Evolutionary conservation across 169 alveolate genomes (phyloP), one percentile per base, ranked within the genome.

Genomic region (Cyclospora cayetanensis): DNA sequence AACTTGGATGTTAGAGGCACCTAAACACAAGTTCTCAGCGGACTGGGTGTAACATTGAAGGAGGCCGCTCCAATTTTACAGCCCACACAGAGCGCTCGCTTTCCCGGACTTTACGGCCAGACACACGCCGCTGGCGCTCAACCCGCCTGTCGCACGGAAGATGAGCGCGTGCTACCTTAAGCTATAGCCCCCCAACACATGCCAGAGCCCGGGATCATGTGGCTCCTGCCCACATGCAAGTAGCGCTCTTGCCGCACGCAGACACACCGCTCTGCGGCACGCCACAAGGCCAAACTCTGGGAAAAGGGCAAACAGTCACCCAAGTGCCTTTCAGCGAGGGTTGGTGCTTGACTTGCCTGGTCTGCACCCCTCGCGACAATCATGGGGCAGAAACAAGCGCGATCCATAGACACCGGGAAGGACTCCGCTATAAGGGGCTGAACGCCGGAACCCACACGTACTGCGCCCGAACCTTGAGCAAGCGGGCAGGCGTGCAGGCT

Each of bases 351-450:
- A 3, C 77, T 12, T 41, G 60, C 93, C 93, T 94, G 96, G 79
- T 94, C 96, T 20, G 95, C 90, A 12, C 99, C 99, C 53, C 97
- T 97, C n/a, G 99, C 96, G 5, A 98, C 99, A 27, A 98, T 98
- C 79, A 98, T 72, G 1, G 99, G 99, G 43, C 99, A 96, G 42
- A 98, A 93, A 94, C 99, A 97, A 72, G 97, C 97, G 31, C 99
- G 92, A 52, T 98, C 99, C 88, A 98, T 96, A 0, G 99, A 96
- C 96, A 98, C 97, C 34, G 98, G 97, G 80, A 98, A 96, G 50
- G 99, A 97, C 91, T 97, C 98, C 41, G 99, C 97, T 20, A 97
- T 94, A 52, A 97, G 98, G 0, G 99, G 99, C 85, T 96, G 95
- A 25, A 53, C 5, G 77, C 85, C n/a, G n/a, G n/a, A n/a, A n/a